Percentiles rank a stretch among this genome's conserved stretches.
Evolutionary conservation across 768 basidiomycete species (phyloP).

Genomic region (Leccinum arenicola): DNA sequence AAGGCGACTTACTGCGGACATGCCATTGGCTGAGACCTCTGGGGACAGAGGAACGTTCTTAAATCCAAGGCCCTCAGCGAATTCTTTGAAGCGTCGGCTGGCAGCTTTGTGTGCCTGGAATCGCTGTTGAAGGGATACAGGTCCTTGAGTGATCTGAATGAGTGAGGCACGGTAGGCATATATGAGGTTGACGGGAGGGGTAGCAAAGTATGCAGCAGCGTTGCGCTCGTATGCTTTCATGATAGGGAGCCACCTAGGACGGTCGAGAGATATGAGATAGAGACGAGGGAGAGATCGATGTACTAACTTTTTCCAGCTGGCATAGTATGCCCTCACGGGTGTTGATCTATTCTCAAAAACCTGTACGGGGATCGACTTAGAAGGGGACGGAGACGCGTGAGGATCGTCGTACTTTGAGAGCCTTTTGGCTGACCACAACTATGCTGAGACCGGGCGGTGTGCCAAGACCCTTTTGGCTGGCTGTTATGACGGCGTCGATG

Average conservation of each 20-base stretch:
- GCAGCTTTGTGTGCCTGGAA: constrained; percentile 73
- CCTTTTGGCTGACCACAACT: constrained; percentile 74
- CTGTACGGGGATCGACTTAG: neutral
- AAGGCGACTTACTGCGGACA: constrained; percentile 70
- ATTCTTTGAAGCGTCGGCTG: constrained; percentile 65
- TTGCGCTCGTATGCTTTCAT: constrained; percentile 92
- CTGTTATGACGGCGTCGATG: constrained; percentile 83
- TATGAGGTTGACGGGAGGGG: constrained; percentile 91
- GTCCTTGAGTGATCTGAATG: constrained; percentile 57
- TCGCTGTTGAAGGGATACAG: constrained; percentile 71
- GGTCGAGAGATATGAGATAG: constrained; percentile 1
- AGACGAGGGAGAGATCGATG: neutral
- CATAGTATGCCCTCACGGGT: constrained; percentile 79
- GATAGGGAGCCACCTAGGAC: constrained; percentile 77
- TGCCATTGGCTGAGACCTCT: constrained; percentile 80
- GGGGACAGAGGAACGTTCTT: constrained; percentile 64
- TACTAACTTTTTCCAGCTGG: constrained; percentile 78
- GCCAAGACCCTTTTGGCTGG: constrained; percentile 90
- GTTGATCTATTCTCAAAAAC: constrained; percentile 28
- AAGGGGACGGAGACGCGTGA: neutral
- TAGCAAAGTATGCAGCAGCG: constrained; percentile 86
- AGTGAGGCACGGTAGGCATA: constrained; percentile 89
- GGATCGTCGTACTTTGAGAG: constrained; percentile 51
- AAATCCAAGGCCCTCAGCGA: constrained; percentile 65
- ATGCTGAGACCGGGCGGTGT: constrained; percentile 92